Evolutionary conservation across 345 rosid genomes (phyloP).

Genomic region (Arabidopsis thaliana): TAIR10.1 NC_003074.8:1420001-1420500

Average conservation of each 20-base stretch:
- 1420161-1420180: constrained; percentile 4
- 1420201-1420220: constrained; percentile 24
- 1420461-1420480: constrained; percentile 74
- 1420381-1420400: constrained; percentile 38
- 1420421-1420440: constrained; percentile 95
- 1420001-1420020: constrained; percentile 11
- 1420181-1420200: not conserved
- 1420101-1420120: constrained; percentile 18
- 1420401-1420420: constrained; percentile 98
- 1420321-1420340: constrained; percentile 35
- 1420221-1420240: constrained; percentile 34
- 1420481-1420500: constrained; percentile 88
- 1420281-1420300: constrained; percentile 96
- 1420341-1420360: constrained; percentile 6
- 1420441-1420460: constrained; percentile 89
- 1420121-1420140: constrained; percentile 24
- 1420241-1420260: constrained; percentile 94
- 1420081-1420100: constrained; percentile 78
- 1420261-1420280: constrained; percentile 88
- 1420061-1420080: constrained; percentile 86
- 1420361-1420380: constrained; percentile 13
- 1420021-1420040: constrained; percentile 1
- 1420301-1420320: constrained; percentile 70
- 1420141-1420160: constrained; percentile 19
- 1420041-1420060: constrained; percentile 78